A percentile compares a stretch with the other conserved stretches of the same genome.
phyloP scores from a whole-genome alignment of 2,329 filamentous ascomycete species.

The Botrytis porri region DNA sequence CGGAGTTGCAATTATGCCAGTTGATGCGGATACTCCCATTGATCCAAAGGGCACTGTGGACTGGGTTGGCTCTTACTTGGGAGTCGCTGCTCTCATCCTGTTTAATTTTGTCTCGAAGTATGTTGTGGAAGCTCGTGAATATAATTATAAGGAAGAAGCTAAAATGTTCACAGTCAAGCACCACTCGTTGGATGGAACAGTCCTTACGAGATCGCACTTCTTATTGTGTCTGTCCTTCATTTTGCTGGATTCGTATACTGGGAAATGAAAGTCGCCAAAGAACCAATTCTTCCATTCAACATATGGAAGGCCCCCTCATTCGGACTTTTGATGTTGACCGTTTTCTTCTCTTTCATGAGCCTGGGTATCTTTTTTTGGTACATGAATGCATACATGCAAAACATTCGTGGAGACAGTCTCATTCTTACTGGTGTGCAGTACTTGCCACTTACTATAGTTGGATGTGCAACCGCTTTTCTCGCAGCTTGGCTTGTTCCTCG shows the following conservation, averaged over 20 bases:
- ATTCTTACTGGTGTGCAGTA: conserved; percentile 43
- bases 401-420: conserved; percentile 42
- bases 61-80: conserved; percentile 43
- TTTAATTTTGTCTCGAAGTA: conserved; percentile 54
- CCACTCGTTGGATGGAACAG: conserved; percentile 28
- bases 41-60: conserved; percentile 42
- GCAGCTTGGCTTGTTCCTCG: conserved; percentile 48
- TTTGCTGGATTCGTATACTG: conserved; percentile 25
- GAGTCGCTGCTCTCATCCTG: conserved; percentile 42
- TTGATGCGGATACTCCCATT: conserved; percentile 9
- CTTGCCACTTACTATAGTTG: conserved; percentile 44
- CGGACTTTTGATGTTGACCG: conserved; percentile 21
- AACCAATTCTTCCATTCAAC: conserved; percentile 29
- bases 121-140: not conserved
- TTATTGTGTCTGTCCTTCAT: conserved; percentile 23
- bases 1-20: conserved; percentile 5
- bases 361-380: conserved; percentile 49
- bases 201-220: conserved; percentile 24
- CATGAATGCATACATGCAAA: conserved; percentile 45
- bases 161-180: conserved; percentile 24
- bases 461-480: conserved; percentile 40
- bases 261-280: conserved; percentile 25
- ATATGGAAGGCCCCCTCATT: conserved; percentile 32
- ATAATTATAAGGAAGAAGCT: not conserved
- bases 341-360: conserved; percentile 28